A percentile compares a stretch with the other conserved stretches of the same genome.
phyloP scores from a whole-genome alignment of 2,329 filamentous ascomycete genomes.

The Ophiostoma triangulosporum region DNA sequence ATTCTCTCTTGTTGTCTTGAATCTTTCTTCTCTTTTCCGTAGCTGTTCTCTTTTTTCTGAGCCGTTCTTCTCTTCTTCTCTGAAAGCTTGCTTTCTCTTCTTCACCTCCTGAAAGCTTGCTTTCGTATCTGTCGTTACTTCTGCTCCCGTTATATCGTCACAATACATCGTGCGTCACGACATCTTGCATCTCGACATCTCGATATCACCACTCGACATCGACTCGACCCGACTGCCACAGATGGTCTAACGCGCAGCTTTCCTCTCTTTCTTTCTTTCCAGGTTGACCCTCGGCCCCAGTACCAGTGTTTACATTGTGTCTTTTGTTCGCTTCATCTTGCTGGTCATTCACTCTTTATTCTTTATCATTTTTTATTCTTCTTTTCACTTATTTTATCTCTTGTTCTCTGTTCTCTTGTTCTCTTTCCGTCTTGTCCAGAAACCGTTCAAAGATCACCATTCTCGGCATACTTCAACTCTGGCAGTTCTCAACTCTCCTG shows the following conservation, averaged over 20 bases:
- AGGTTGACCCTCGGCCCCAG: slow-evolving; percentile 12
- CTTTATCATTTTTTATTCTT: neutral
- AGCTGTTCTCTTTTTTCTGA: neutral
- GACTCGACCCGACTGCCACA: neutral
- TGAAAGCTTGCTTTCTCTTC: neutral
- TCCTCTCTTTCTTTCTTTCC: slow-evolving; percentile 8
- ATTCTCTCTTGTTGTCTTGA: neutral
- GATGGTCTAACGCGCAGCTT: neutral
- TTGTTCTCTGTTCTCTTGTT: neutral
- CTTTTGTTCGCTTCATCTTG: neutral
- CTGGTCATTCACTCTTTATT: neutral
- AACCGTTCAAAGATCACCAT: too few species aligned
- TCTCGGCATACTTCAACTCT: neutral
- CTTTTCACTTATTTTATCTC: neutral
- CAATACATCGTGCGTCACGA: too few species aligned
- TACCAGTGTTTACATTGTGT: slow-evolving; percentile 1
- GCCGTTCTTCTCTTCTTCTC: neutral
- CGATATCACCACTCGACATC: neutral
- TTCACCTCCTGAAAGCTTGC: neutral
- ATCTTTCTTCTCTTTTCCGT: neutral
- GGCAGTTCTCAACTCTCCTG: neutral
- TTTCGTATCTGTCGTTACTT: neutral
- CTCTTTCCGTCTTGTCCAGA: neutral
- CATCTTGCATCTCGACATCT: neutral
- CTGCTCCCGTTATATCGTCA: too few species aligned